Base-by-base conservation (phyloP, 2,329 filamentous ascomycete genomes). In the Colletotrichum ledebouriae region DNA sequence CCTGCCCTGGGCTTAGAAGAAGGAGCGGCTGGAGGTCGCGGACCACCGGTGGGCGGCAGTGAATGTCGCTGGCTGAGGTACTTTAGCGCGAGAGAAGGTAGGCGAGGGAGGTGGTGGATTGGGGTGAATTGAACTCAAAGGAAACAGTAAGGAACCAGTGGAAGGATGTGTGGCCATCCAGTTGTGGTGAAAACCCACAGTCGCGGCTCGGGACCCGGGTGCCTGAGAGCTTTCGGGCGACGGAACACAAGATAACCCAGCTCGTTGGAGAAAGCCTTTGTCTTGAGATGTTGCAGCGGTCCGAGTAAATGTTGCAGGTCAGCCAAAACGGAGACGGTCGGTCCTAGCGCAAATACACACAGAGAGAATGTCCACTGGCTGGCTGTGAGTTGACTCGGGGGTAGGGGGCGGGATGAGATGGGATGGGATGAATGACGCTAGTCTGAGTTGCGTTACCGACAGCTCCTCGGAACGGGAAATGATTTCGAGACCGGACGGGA, bases 371-470 rank as follows among this genome's bases (percentile, higher is more conserved):
- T 29, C 29, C 29, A 29, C 29, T 6, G 29, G 29, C 9, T 33
- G 25, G 25, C 25, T 15, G 55, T 29, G 6, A 29, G 29, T 9
- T 59, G 29, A 37, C 25, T 49, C 44, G 42, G 53, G 34, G 15
- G 37, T 11, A 17, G 22, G 34, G 17, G 46, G 46, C 52, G 59
- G 33, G 58, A 22, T 52, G 49, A 49, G 57, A 41, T 34, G 55
- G 17, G 41, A 64, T 50, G 57, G 57, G 49, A 66, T 34, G 63
- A 62, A 66, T 62, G 58, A 61, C 63, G 63, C 63, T 66, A 49
- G 59, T 41, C 62, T 47, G 47, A 22, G 12, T 66, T 29, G 25
- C 6, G 25, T 29, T 29, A 29, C 25, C 25, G 29, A 29, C 29
- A 6, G 29, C 29, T 29, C 29, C 41, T 53, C 29, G 58, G 63